These are phyloP conservation scores for Reticulascus tulasneorum DNA, from an alignment of 2,329 filamentous ascomycete genomes.

Conservation along the genomic window DNA sequence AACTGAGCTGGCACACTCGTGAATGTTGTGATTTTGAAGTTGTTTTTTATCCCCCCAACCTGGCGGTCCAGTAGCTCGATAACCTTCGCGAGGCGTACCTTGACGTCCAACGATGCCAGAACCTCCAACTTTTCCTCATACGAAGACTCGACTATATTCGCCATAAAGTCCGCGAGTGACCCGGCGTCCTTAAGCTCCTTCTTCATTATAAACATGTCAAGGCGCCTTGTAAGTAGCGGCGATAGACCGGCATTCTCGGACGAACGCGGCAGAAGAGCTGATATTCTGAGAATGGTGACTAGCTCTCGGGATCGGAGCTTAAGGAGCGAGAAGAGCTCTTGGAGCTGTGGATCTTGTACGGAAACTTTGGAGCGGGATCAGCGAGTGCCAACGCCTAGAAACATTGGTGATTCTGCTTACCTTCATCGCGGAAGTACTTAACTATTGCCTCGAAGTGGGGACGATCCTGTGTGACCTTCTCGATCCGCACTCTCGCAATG, in stretches of 20 bases:
- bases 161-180: conserved; percentile 90
- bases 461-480: conserved; percentile 69
- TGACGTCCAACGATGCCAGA: conserved; percentile 74
- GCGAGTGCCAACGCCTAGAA: too few species aligned
- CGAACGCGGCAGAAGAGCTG: conserved; percentile 68
- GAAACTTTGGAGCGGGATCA: background rate
- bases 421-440: conserved; percentile 64
- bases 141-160: conserved; percentile 80
- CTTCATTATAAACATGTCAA: conserved; percentile 82
- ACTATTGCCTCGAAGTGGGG: conserved; percentile 86
- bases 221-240: conserved; percentile 76
- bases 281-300: conserved; percentile 77
- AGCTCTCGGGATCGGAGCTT: conserved; percentile 85
- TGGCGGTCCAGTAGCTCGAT: conserved; percentile 81
- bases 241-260: conserved; percentile 63
- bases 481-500: conserved; percentile 69
- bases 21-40: conserved; percentile 78
- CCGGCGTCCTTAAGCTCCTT: conserved; percentile 82
- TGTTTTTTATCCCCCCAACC: conserved; percentile 78
- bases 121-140: conserved; percentile 90
- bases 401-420: conserved; percentile 41
- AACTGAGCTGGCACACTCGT: conserved; percentile 62
- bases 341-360: conserved; percentile 53
- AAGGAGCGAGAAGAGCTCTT: conserved; percentile 71
- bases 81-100: conserved; percentile 73